Conservation (phyloP, 1,139 yeast species). For the Yamadazyma sp. region DNA sequence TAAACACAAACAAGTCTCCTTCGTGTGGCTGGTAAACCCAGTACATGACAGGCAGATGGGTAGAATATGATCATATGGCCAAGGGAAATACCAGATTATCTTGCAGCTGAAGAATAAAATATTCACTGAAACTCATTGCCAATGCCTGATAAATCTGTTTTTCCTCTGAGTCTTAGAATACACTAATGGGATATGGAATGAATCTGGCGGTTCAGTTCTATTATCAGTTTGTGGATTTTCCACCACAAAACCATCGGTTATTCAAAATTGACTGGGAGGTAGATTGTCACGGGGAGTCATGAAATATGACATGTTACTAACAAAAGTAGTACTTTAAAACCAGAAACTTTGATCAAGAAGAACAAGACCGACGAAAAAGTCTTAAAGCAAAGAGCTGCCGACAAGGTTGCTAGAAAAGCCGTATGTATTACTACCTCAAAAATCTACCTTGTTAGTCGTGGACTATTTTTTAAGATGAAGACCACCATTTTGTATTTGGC, state of each 20-base stretch:
- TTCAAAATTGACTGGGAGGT: constrained; percentile 9
- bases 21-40: neutral
- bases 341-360: constrained; percentile 97
- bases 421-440: constrained; percentile 56
- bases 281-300: constrained; percentile 6
- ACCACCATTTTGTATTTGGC: constrained; percentile 62
- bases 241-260: constrained; percentile 17
- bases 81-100: constrained; percentile 47
- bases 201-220: constrained; percentile 50
- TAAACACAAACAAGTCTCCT: constrained; percentile 4
- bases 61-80: constrained; percentile 19
- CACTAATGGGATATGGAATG: constrained; percentile 38
- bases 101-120: constrained; percentile 32
- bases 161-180: constrained; percentile 41
- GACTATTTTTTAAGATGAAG: constrained; percentile 53
- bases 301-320: constrained; percentile 28
- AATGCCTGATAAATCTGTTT: constrained; percentile 50
- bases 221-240: constrained; percentile 29
- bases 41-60: constrained; percentile 7
- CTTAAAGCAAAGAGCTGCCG: constrained; percentile 85
- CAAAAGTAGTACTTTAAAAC: constrained; percentile 52
- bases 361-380: constrained; percentile 87
- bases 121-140: constrained; percentile 34
- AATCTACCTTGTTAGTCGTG: neutral
- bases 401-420: constrained; percentile 80